phyloP scores from a whole-genome alignment of 768 basidiomycete species.

The Agaricus subrufescens region DNA sequence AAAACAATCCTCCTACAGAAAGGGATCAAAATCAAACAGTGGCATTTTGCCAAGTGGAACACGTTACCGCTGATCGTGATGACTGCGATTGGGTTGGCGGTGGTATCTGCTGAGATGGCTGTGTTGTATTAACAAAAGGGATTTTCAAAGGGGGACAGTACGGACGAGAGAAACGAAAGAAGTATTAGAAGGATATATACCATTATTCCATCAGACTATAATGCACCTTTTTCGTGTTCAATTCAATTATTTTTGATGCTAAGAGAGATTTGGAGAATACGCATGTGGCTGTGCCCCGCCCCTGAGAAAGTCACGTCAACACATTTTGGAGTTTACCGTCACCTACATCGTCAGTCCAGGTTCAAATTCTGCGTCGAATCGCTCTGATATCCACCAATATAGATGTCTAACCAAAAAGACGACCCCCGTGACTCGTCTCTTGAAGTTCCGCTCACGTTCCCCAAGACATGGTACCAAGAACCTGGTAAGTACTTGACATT shows the following conservation, averaged over 20 bases:
- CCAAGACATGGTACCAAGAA: slow-evolving; percentile 62
- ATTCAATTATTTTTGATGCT: too few relatives aligned
- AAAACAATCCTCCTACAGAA: slow-evolving; percentile 68
- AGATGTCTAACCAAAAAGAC: slow-evolving; percentile 29
- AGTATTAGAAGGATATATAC: neutral
- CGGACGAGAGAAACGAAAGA: neutral
- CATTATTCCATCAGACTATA: neutral
- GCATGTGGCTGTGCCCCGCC: too few relatives aligned
- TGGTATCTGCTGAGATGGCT: slow-evolving; percentile 76
- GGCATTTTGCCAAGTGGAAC: slow-evolving; percentile 73
- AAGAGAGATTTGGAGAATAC: too few relatives aligned
- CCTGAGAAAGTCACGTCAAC: neutral
- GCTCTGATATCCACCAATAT: neutral
- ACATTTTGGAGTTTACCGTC: neutral
- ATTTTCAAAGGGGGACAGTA: neutral
- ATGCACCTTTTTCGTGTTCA: too few relatives aligned
- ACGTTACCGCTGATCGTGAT: slow-evolving; percentile 57
- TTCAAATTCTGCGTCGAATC: neutral
- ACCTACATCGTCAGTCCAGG: neutral
- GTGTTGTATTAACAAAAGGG: slow-evolving; percentile 26
- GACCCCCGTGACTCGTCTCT: slow-evolving; percentile 67
- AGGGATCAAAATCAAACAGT: slow-evolving; percentile 53
- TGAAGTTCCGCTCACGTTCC: slow-evolving; percentile 54
- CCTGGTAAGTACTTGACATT: slow-evolving; percentile 31
- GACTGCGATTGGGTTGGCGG: slow-evolving; percentile 58